phyloP scores from a whole-genome alignment of 805 yeast genomes.

The Grigorovia yakushimaensis region DNA sequence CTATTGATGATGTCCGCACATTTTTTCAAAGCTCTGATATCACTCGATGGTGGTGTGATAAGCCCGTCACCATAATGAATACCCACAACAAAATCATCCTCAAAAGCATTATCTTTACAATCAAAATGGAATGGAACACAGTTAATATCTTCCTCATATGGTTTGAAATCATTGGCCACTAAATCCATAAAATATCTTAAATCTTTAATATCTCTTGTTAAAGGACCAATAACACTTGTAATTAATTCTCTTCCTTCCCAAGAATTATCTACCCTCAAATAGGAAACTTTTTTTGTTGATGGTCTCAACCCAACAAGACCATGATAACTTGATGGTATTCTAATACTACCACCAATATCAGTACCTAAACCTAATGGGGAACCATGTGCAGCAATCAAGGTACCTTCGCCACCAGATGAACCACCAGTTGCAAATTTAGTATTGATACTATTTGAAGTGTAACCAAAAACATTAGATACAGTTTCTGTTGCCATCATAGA shows the following conservation, averaged over 20 bases:
- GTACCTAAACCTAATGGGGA: slow-evolving; percentile 53
- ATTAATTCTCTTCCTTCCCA: slow-evolving; percentile 44
- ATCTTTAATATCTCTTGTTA: slow-evolving; percentile 31
- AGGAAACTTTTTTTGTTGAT: slow-evolving; percentile 17
- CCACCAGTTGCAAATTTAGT: slow-evolving; percentile 47
- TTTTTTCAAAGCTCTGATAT: slow-evolving; percentile 10
- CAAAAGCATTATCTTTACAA: slow-evolving; percentile 1
- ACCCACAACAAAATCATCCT: slow-evolving; percentile 7
- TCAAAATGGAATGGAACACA: slow-evolving; percentile 10
- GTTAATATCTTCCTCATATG: slow-evolving; percentile 6
- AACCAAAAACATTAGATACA: slow-evolving; percentile 43
- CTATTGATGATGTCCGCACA: slow-evolving; percentile 7
- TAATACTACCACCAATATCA: slow-evolving; percentile 55
- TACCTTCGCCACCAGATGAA: slow-evolving; percentile 57
- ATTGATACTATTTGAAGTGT: slow-evolving; percentile 43
- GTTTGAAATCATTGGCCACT: slow-evolving; percentile 11
- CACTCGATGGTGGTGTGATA: slow-evolving; percentile 12
- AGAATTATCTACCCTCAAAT: slow-evolving; percentile 31
- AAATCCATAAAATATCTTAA: slow-evolving; percentile 38
- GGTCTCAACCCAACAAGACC: slow-evolving; percentile 30
- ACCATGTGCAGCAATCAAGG: slow-evolving; percentile 41
- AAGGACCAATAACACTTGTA: slow-evolving; percentile 48
- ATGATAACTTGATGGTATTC: slow-evolving; percentile 50
- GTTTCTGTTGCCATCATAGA: slow-evolving; percentile 54
- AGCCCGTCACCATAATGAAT: slow-evolving; percentile 15